Conservation (phyloP, 2,329 filamentous ascomycete genomes). For the Fusarium nisikadoi region DNA sequence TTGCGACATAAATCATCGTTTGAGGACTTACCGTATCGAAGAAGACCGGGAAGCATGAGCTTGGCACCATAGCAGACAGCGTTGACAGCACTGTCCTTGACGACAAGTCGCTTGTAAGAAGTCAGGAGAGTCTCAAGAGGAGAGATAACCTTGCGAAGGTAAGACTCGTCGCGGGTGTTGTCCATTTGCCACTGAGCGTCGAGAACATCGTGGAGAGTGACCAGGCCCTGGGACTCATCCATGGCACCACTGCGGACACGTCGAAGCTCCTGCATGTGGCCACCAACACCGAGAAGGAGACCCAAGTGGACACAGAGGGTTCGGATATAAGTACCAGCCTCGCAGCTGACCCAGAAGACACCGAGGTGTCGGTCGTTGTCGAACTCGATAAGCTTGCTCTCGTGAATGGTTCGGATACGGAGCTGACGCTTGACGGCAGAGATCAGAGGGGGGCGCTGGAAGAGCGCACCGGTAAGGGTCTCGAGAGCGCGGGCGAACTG, state of each 20-base stretch:
- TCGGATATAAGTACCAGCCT: slow-evolving; percentile 97
- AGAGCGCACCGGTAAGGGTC: slow-evolving; percentile 94
- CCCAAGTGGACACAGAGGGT: slow-evolving; percentile 96
- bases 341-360: slow-evolving; percentile 99
- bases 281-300: slow-evolving; percentile 80
- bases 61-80: slow-evolving; percentile 99
- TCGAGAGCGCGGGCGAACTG: slow-evolving; percentile 95
- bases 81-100: slow-evolving; percentile 87
- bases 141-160: slow-evolving; percentile 89
- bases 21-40: slow-evolving; percentile 79
- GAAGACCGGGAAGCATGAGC: slow-evolving; percentile 95
- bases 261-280: slow-evolving; percentile 97
- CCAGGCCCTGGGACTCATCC: slow-evolving; percentile 88
- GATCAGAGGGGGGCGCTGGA: slow-evolving; percentile 91
- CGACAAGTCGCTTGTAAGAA: slow-evolving; percentile 94
- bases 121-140: slow-evolving; percentile 93
- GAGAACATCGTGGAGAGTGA: slow-evolving; percentile 86
- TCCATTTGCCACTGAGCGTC: slow-evolving; percentile 97
- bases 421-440: slow-evolving; percentile 99
- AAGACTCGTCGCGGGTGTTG: slow-evolving; percentile 94
- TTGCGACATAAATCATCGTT: slow-evolving; percentile 1
- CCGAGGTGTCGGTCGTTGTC: slow-evolving; percentile 97
- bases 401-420: slow-evolving; percentile 96
- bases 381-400: slow-evolving; percentile 96
- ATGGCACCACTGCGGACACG: slow-evolving; percentile 94